Percentiles rank a stretch among this genome's conserved stretches.
These are phyloP conservation scores for Claviceps digitariae DNA, from an alignment of 2,329 filamentous ascomycete genomes.

Conservation along the genomic window DNA sequence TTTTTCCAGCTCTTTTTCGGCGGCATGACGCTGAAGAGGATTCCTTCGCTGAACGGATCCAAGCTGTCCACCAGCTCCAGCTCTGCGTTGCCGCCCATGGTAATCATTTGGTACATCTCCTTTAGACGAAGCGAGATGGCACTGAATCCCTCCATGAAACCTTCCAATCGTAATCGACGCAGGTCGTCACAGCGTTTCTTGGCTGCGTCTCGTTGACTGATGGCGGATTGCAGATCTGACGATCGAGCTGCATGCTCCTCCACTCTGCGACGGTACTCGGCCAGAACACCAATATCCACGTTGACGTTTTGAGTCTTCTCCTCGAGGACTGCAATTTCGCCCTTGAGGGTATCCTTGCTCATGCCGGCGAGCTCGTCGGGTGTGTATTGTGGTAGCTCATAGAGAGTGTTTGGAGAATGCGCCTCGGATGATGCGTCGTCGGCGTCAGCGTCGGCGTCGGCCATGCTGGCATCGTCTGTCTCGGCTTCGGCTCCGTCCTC, in stretches of 20 bases:
- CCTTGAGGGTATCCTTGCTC: conserved; percentile 47
- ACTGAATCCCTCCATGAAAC: conserved; percentile 97
- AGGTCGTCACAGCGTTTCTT: conserved; percentile 92
- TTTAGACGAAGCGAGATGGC: conserved; percentile 89
- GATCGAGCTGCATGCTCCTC: conserved; percentile 71
- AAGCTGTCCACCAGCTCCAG: conserved; percentile 91
- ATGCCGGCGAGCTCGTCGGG: conserved; percentile 55
- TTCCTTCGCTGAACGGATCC: conserved; percentile 94
- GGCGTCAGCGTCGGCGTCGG: conserved; percentile 10
- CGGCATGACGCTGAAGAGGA: conserved; percentile 96
- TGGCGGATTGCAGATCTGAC: conserved; percentile 69
- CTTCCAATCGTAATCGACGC: conserved; percentile 76
- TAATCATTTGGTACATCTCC: conserved; percentile 99
- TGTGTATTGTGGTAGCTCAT: conserved; percentile 66
- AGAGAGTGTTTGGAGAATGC: conserved; percentile 22
- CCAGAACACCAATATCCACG: conserved; percentile 78
- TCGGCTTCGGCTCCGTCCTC: conserved; percentile 19
- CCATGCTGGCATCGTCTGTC: conserved; percentile 12
- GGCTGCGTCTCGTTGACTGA: conserved; percentile 66
- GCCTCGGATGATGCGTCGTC: conserved; percentile 14
- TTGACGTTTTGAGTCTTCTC: conserved; percentile 69
- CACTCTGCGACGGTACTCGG: conserved; percentile 75
- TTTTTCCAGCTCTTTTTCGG: conserved; percentile 99
- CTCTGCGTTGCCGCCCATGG: conserved; percentile 97
- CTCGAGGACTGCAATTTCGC: conserved; percentile 48